Evolutionary conservation across 305 asterid genomes (phyloP).

Genomic region (Withania somnifera): DNA sequence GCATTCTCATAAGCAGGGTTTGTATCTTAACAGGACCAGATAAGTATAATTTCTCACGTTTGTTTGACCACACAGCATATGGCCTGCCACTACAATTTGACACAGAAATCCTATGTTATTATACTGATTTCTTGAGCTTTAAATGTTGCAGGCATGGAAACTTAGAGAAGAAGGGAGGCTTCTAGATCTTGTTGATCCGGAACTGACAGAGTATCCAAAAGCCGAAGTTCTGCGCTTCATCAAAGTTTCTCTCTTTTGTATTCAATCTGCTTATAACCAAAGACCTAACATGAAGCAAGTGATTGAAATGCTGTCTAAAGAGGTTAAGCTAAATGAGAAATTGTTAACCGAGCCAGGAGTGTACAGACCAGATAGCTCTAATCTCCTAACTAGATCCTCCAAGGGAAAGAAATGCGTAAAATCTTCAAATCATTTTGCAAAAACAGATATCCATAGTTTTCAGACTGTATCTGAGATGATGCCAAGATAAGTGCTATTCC

Average conservation of each 20-base stretch:
- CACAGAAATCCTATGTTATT: neutral
- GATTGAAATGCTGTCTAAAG: slow-evolving; percentile 50
- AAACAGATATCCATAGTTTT: slow-evolving; percentile 16
- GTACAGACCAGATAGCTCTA: slow-evolving; percentile 24
- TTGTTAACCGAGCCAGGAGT: slow-evolving; percentile 54
- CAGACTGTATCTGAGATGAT: slow-evolving; percentile 28
- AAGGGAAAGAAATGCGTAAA: slow-evolving; percentile 19
- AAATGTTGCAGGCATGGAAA: slow-evolving; percentile 58
- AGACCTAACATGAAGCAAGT: slow-evolving; percentile 85
- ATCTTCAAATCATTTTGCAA: slow-evolving; percentile 7
- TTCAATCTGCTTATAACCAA: slow-evolving; percentile 54
- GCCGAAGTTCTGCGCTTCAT: slow-evolving; percentile 45
- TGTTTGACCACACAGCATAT: neutral
- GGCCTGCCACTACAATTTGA: neutral
- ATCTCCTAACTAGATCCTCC: slow-evolving; percentile 21
- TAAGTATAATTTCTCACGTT: neutral
- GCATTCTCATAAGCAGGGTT: neutral
- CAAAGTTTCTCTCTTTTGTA: slow-evolving; percentile 63
- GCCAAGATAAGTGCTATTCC: slow-evolving; percentile 37
- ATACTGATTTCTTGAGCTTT: neutral
- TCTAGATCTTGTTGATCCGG: slow-evolving; percentile 57
- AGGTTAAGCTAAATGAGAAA: slow-evolving; percentile 45
- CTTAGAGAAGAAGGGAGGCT: slow-evolving; percentile 50
- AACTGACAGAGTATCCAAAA: slow-evolving; percentile 32
- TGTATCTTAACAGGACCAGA: neutral